Evolutionary conservation across 208 protist genomes (phyloP), one percentile per base, ranked within the genome.

Genomic region (Crithidia bombi): DNA sequence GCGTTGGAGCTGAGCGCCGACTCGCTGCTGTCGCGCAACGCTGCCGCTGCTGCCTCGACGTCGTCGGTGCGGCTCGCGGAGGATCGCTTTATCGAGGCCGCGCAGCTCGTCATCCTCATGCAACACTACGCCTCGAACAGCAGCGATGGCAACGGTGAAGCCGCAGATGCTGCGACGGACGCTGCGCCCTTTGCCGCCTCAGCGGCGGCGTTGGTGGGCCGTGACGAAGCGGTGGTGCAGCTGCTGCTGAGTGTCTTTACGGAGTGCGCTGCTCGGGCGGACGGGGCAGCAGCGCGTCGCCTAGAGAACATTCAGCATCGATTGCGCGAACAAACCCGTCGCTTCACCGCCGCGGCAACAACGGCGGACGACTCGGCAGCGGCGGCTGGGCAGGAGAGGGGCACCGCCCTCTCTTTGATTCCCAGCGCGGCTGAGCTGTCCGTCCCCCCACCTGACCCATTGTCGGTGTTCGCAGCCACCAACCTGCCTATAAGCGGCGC

Each of bases 401-500:
- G 4, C 17, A 14, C 21, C 28, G 21, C 23, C 3, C 58, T 80
- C 15, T 0, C 62, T 19, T 47, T 94, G 12, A 90, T 96, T 50
- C 91, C 91, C 12, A 76, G 80, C 35, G 82, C 79, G 21, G 59
- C 68, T 9, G 83, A 94, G 69, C 75, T 94, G 43, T 50, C 70
- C 15, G 50, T 89, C 12, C 89, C 89, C 0, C 83, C 82, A 19
- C 86, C 85, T 2, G 58, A 79, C 47, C 79, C 86, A 6, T 15
- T 66, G 15, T 96, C 92, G 21, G 35, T 79, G 32, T 96, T 96
- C 50, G 49, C 66, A 0, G 72, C 89, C 17, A 26, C 69, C 5
- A 93, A 93, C 59, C 71, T 96, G 38, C 92, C 92, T 30, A 64
- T 95, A 17, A 87, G 84, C 67, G 85, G 87, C 0, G 54, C 50